Evolutionary conservation across 2,329 filamentous ascomycete species (phyloP), one percentile per base, ranked within the genome.

Genomic region (Microsporum canis): DNA sequence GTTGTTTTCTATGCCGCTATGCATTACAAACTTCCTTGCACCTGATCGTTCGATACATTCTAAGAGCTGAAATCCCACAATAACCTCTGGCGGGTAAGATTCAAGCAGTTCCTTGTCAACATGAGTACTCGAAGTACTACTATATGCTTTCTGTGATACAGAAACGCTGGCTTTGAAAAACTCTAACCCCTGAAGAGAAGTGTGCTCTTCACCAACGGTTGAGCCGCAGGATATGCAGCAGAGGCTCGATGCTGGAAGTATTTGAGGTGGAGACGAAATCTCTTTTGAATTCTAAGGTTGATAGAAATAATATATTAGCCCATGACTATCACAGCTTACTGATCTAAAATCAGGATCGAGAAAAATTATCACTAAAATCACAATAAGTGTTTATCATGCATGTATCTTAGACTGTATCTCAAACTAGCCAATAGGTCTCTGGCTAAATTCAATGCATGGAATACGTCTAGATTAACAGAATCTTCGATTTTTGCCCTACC

Each of bases 21-120:
- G 76, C 7, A 84, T 71, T 34, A 80, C 74, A 63, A 85, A 84
- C 65, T 81, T 80, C 17, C 82, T 77, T 2, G 80, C 73, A 41
- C 80, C 82, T 65, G 79, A 77, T 61, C 78, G 79, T 29, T 85
- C 81, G 45, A 83, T 79, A 3, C 81, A 71, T 59, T 79, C 78
- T 33, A 85, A 73, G 3, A 86, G 72, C 60, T 81, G 80, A 4
- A 80, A 80, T n/a, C 79, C 77, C 33, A 85, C 68, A 14, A 79
- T 70, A 3, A 69, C 68, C 58, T 77, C 75, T 1, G 68, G 63
- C 1, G 73, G 63, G 61, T 72, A 68, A 10, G 58, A 67, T 62
- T 76, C 67, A 69, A 71, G 72, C 10, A 51, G 47, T 69, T 69
- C 45, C 61, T 62, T 23, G 60, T 65, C 62, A 66, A 72, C n/a